Percentiles rank a stretch among this genome's conserved stretches.
phyloP scores from a whole-genome alignment of 257 asterid genomes.

The Scutellaria baicalensis region DNA sequence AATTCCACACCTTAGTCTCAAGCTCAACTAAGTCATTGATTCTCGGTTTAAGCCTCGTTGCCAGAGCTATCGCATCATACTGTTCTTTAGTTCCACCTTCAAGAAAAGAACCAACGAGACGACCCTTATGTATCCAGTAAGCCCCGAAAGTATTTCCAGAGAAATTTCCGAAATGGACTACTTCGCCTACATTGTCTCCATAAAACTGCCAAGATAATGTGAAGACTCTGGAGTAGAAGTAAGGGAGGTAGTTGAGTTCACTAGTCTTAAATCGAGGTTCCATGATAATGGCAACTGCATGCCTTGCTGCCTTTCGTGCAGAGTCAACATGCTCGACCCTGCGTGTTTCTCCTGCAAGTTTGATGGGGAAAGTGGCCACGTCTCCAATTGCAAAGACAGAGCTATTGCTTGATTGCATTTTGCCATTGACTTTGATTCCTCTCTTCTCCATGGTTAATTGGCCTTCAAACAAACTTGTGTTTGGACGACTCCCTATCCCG shows the following conservation, averaged over 20 bases:
- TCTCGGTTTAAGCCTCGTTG: conserved; percentile 51
- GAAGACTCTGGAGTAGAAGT: conserved; percentile 85
- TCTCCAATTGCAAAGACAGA: conserved; percentile 84
- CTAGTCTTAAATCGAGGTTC: conserved; percentile 37
- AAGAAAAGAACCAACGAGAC: conserved; percentile 69
- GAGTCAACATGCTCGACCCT: conserved; percentile 86
- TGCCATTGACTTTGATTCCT: conserved; percentile 77
- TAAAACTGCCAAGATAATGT: conserved; percentile 83
- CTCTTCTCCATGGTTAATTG: conserved; percentile 85
- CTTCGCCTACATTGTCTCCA: conserved; percentile 72
- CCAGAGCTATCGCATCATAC: conserved; percentile 58
- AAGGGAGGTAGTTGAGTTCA: conserved; percentile 74
- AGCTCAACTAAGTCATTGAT: conserved; percentile 48
- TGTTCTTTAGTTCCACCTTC: conserved; percentile 91
- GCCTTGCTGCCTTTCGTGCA: conserved; percentile 74
- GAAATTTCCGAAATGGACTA: conserved; percentile 68
- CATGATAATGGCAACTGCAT: conserved; percentile 67
- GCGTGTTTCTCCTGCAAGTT: conserved; percentile 58
- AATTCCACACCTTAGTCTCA: conserved; percentile 51
- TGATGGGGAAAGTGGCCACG: conserved; percentile 80
- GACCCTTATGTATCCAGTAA: conserved; percentile 69
- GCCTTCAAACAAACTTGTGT: conserved; percentile 84
- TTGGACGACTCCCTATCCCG: conserved; percentile 89
- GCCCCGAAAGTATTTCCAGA: conserved; percentile 51
- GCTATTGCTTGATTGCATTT: conserved; percentile 71